Evolutionary conservation across 352 stramenopile species (phyloP), one percentile per base, ranked within the genome.

Genomic region (Phytophthora kernoviae): DNA sequence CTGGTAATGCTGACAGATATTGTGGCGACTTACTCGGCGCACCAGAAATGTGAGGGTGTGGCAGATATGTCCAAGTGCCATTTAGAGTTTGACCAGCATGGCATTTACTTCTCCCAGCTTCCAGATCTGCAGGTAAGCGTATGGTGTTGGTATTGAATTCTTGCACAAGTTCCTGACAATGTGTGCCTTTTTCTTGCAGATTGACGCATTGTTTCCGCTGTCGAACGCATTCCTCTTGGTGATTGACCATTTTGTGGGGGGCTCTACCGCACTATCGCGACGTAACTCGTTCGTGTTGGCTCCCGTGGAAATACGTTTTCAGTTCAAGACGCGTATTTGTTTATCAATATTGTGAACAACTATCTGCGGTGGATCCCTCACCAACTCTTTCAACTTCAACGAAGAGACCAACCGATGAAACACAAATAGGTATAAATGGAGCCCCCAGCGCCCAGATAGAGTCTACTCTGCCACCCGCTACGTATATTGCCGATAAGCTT

Each of bases 291-390:
- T 93, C 42, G 81, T 93, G 26, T 54, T 94, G 18, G 83, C 80
- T 15, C 87, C 87, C 17, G 84, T 96, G 5, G 87, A 96, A 57
- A 87, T 81, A 4, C 82, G 87, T 91, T 96, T 53, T 96, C 87
- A 15, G 84, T 96, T 27, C 87, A 96, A 75, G 87, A 96, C 44
- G 74, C 74, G 12, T 80, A 90, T 46, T 58, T 96, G 45, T 93
- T 96, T 54, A 59, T 90, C 34, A 88, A 87, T 43, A 94, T 96
- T 48, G 69, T 84, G 21, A 88, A 96, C 68, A 96, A 93, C 49
- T 96, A 94, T 53, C 33, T 92, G n/a, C 68, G 74, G 30, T 81
- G 73, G 60, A 73, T 87, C 41, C 52, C 74, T 54, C 54, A 7
- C 39, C 68, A 15, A 52, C 55, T 53, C 58, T 45, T n/a, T 59